These are phyloP conservation scores for Paramecium pentaurelia DNA, from an alignment of 73 alveolate genomes.

Conservation along the genomic window DNA sequence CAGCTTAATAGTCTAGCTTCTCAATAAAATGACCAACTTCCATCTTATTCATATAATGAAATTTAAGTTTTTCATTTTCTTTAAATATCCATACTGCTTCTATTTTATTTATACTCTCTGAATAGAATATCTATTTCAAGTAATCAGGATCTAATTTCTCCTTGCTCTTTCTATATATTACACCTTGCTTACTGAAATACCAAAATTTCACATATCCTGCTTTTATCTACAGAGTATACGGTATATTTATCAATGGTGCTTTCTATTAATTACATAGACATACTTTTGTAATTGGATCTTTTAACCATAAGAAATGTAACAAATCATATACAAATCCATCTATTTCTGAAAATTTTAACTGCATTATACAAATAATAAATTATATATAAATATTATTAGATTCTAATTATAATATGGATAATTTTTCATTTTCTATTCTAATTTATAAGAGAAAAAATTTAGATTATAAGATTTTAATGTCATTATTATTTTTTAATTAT, in stretches of 20 bases:
- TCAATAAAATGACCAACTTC: background rate
- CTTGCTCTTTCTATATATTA: background rate
- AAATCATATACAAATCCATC: background rate
- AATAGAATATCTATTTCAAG: background rate
- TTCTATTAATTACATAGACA: background rate
- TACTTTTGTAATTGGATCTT: background rate
- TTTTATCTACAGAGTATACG: background rate
- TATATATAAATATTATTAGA: background rate
- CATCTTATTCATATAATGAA: background rate
- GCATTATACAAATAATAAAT: background rate
- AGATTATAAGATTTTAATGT: too few relatives aligned
- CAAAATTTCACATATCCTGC: background rate
- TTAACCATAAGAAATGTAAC: background rate
- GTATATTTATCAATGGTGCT: background rate
- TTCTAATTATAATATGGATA: background rate
- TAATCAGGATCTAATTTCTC: background rate
- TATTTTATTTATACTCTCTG: background rate
- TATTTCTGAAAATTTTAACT: background rate
- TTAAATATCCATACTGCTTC: background rate
- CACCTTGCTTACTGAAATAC: background rate
- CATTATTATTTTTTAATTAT: too few relatives aligned
- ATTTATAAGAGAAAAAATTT: too few relatives aligned
- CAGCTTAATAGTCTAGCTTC: background rate
- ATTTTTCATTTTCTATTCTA: too few relatives aligned
- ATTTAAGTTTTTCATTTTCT: background rate